phyloP scores from a whole-genome alignment of 371 early-diverging fungal genomes.

The Saksenaea vasiformis region DNA sequence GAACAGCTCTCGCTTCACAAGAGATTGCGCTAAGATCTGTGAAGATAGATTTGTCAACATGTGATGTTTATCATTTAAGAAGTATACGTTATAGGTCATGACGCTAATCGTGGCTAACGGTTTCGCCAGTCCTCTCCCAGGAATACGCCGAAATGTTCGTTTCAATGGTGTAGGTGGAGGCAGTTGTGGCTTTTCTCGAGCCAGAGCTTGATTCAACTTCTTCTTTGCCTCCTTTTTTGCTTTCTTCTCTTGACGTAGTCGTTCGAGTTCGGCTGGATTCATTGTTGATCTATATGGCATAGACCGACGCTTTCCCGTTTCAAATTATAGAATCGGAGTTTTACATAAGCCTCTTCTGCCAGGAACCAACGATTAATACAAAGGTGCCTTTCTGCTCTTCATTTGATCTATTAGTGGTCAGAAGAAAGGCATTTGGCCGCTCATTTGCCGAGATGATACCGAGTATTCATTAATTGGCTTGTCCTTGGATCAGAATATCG shows the following conservation, averaged over 20 bases:
- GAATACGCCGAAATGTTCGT: conserved; percentile 24
- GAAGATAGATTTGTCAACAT: background rate
- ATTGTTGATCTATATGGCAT: too few species aligned
- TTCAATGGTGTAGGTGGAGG: conserved; percentile 20
- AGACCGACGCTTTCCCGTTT: too few species aligned
- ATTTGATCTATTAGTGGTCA: too few species aligned
- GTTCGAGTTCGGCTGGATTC: conserved; percentile 11
- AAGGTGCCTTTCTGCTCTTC: too few species aligned
- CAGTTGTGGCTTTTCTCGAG: conserved; percentile 2
- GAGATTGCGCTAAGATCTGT: conserved; percentile 55
- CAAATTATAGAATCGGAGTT: too few species aligned
- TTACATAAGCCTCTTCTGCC: too few species aligned
- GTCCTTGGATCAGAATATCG: too few species aligned
- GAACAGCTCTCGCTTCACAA: conserved; percentile 58
- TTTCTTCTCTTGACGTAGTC: conserved; percentile 18
- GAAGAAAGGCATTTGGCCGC: too few species aligned
- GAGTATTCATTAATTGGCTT: too few species aligned
- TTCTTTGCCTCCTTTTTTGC: conserved; percentile 17
- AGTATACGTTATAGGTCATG: conserved; percentile 45
- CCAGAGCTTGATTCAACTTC: conserved; percentile 7
- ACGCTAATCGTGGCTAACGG: conserved; percentile 21
- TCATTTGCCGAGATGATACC: too few species aligned
- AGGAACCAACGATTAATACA: too few species aligned
- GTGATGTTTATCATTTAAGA: background rate
- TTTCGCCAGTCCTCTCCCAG: conserved; percentile 5